These are phyloP conservation scores for Umbelopsis isabellina DNA, from an alignment of 192 early-diverging fungal genomes.

Conservation along the genomic window DNA sequence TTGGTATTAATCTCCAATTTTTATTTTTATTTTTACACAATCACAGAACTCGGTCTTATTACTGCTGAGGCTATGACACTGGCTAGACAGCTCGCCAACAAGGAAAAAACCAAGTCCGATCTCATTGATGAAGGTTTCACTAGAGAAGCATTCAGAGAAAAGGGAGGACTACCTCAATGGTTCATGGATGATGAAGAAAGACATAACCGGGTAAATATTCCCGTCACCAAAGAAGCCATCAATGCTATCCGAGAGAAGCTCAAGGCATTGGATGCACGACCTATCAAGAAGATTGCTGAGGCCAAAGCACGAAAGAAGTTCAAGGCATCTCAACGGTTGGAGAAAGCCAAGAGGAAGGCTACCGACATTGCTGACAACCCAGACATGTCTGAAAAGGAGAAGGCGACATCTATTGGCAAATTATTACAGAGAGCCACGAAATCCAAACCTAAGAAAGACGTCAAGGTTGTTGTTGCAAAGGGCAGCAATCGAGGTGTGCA, in stretches of 20 bases:
- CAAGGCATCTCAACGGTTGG: conserved; percentile 70
- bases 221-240: conserved; percentile 97
- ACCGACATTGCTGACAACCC: conserved; percentile 81
- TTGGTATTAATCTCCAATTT: background rate
- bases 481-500: conserved; percentile 79
- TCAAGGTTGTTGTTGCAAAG: conserved; percentile 90
- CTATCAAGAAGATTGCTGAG: conserved; percentile 99
- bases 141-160: conserved; percentile 86
- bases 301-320: conserved; percentile 97
- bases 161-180: conserved; percentile 86
- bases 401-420: conserved; percentile 79
- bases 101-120: conserved; percentile 75
- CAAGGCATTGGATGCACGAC: conserved; percentile 91
- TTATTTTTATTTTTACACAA: background rate
- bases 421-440: conserved; percentile 79
- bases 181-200: conserved; percentile 90
- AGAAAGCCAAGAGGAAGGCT: conserved; percentile 89
- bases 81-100: conserved; percentile 81
- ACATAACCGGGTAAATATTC: conserved; percentile 88
- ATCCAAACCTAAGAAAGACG: conserved; percentile 80
- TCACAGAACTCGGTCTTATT: conserved; percentile 65
- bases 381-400: conserved; percentile 89
- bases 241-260: conserved; percentile 80
- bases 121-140: conserved; percentile 93
- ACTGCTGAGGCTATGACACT: conserved; percentile 92